Base-by-base conservation (phyloP, 2,329 filamentous ascomycete species). In the Penicillium sp. region DNA sequence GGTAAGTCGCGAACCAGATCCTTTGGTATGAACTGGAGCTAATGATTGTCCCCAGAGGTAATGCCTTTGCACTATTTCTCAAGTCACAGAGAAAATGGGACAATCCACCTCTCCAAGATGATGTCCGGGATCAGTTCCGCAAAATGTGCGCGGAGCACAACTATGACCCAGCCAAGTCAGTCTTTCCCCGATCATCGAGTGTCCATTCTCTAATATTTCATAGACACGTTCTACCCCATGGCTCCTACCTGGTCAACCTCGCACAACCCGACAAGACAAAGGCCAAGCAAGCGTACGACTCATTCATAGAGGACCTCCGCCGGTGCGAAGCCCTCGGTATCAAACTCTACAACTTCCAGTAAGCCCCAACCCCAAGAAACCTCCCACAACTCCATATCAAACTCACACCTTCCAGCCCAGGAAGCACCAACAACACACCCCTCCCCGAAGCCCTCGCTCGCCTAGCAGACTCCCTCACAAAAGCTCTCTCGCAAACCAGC, bases 81-180 rank as follows among this genome's bases (percentile, higher is more conserved):
- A 98, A 98, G 74, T 96, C 91, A 0, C 95, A 99, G 75, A 88
- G 93, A 56, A 98, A 96, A 80, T 99, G 95, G 95, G 83, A 85
- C 31, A 96, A 89, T 69, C 91, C 93, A 9, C 85, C 90, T 0
- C 82, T 99, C 4, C 82, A 89, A 27, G 77, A 86, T 40, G 87
- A 89, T 27, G 85, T 89, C 54, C 82, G 85, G 51, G 82, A 86
- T 43, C 83, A 86, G 40, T 99, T 98, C 78, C 84, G 84, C 56
- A 81, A 82, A 44, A 79, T 86, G 35, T 91, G 91, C 71, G 81
- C 85, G 52, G 79, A 87, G 51, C 87, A 94, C 73, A 79, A 80
- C 51, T 96, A 94, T 75, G 87, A 91, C 69, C 84, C 87, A 6
- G 82, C 81, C 57, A 85, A 86, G 72, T 81, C 67, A 56, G 70